phyloP scores from a whole-genome alignment of 1,284 basidiomycete genomes.

The Marasmius fiardii region DNA sequence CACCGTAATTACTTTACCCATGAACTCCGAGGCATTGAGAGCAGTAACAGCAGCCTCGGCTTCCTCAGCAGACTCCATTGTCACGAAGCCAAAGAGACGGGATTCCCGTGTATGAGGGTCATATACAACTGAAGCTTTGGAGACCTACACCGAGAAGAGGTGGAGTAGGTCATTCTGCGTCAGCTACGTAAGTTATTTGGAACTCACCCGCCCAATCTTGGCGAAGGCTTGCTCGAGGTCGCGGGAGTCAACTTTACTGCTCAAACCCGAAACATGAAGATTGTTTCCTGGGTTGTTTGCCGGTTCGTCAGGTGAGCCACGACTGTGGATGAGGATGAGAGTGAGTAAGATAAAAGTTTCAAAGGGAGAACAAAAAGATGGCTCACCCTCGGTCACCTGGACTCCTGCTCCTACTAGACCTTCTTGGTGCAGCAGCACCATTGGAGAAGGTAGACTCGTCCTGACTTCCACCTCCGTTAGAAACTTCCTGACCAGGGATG shows the following conservation, averaged over 20 bases:
- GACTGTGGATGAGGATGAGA: slow-evolving; percentile 7
- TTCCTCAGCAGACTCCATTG: slow-evolving; percentile 85
- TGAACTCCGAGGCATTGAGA: slow-evolving; percentile 79
- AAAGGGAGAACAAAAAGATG: not conserved
- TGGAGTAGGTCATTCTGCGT: not conserved
- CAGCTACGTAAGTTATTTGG: slow-evolving; percentile 2
- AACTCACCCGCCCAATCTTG: slow-evolving; percentile 84
- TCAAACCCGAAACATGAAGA: slow-evolving; percentile 90
- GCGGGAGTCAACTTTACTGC: slow-evolving; percentile 76
- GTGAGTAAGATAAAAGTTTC: slow-evolving; percentile 1
- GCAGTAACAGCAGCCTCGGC: slow-evolving; percentile 87
- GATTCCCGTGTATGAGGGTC: slow-evolving; percentile 97
- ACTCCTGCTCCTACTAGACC: slow-evolving; percentile 71
- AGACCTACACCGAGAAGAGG: slow-evolving; percentile 45
- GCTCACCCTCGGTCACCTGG: slow-evolving; percentile 58
- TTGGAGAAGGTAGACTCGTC: slow-evolving; percentile 39
- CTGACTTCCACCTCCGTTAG: slow-evolving; percentile 33
- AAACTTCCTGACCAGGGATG: slow-evolving; percentile 59
- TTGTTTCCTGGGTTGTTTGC: slow-evolving; percentile 91
- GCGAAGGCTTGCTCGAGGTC: slow-evolving; percentile 87
- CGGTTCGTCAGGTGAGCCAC: slow-evolving; percentile 26
- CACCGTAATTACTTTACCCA: slow-evolving; percentile 84
- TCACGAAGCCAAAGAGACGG: slow-evolving; percentile 97
- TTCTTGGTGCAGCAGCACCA: slow-evolving; percentile 47
- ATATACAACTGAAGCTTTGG: slow-evolving; percentile 93